Evolutionary conservation across 345 rosid species (phyloP), one percentile per base, ranked within the genome.

Genomic region (Eucalyptus rudis): DNA sequence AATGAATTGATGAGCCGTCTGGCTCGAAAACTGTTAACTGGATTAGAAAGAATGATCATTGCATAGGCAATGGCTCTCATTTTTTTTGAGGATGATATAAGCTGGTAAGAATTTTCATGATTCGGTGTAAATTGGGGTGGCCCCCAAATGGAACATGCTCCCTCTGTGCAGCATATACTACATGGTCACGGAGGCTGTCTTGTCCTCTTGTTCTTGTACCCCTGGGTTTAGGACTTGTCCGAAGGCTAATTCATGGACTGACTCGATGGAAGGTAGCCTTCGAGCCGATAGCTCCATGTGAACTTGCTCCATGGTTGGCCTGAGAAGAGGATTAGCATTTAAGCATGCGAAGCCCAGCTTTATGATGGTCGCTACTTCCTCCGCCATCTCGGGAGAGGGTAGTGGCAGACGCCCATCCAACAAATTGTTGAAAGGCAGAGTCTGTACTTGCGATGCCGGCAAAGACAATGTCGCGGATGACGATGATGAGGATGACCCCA

Each of bases 251-350:
- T 76, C 16, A 40, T 49, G 47, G 47, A 27, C 16, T 22, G 90
- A 27, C 22, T 49, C 58, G 10, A 25, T 15, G 62, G 52, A 64
- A 62, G 88, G 45, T 25, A 49, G 62, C 86, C 58, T 87, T 85
- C 43, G 29, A 10, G 66, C 50, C 14, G 86, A 88, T 20, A 92
- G 62, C 84, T 86, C 85, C 27, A 52, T 87, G 49, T 66, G 88
- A 87, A 92, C 88, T 19, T 89, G 91, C 36, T 85, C 88, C 93
- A 92, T 92, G 22, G 91, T 89, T 62, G 93, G 93, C 56, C 93
- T 86, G 49, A 33, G 51, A 56, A 83, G 89, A 62, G 93, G 92
- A 44, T 89, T 59, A 24, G 36, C 85, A 87, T 86, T 58, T 85
- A 88, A 8, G 91, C 93, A 89, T 20, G 85, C 45, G 45, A 88